phyloP scores from a whole-genome alignment of 1,284 basidiomycete species.

The Naganishia albida region DNA sequence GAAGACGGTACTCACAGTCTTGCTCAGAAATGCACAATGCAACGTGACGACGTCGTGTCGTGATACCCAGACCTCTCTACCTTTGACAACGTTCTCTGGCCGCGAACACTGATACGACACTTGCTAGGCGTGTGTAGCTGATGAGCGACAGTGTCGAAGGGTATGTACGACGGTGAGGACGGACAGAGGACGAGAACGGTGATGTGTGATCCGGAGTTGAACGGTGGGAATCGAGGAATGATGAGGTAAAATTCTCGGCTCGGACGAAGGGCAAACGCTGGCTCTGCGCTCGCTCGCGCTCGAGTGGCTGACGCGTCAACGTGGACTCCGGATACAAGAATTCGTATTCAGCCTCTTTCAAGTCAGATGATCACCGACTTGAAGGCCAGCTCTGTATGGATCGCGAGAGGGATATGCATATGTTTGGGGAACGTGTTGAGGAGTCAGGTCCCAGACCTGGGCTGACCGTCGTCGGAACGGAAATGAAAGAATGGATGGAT shows the following conservation, averaged over 20 bases:
- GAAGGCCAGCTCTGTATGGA: too few species aligned
- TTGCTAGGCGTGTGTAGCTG: neutral
- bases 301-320: constrained; percentile 3
- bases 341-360: neutral
- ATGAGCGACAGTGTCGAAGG: neutral
- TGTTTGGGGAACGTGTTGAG: too few species aligned
- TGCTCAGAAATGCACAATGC: neutral
- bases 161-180: neutral
- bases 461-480: too few species aligned
- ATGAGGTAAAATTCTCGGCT: constrained; percentile 25
- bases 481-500: neutral
- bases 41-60: neutral
- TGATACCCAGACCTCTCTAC: constrained; percentile 6
- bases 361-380: neutral
- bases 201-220: neutral
- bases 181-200: neutral
- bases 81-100: constrained; percentile 5
- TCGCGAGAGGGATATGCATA: neutral
- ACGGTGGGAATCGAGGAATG: neutral
- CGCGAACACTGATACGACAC: constrained; percentile 10
- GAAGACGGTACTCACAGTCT: constrained; percentile 11
- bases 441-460: neutral
- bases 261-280: constrained; percentile 9
- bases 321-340: constrained; percentile 11
- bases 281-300: too few species aligned